These are phyloP conservation scores for Scleroderma bovista DNA, from an alignment of 768 basidiomycete species.

Conservation along the genomic window DNA sequence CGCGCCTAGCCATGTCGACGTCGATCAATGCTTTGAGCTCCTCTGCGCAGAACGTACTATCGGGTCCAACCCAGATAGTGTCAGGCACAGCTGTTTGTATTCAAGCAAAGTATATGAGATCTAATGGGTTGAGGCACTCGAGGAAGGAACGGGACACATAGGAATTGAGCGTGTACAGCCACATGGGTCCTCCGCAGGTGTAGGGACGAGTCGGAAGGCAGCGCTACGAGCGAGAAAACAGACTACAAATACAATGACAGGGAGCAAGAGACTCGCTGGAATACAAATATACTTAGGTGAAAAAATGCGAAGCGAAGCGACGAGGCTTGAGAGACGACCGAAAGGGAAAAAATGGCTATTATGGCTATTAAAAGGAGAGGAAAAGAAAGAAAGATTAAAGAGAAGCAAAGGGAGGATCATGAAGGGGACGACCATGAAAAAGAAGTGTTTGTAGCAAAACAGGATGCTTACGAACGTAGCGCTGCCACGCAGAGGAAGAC, in stretches of 20 bases:
- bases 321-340: background rate
- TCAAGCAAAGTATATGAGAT: no score
- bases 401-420: background rate
- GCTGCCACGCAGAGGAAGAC: conserved; percentile 31
- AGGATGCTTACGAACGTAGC: conserved; percentile 38
- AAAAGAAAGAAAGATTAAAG: background rate
- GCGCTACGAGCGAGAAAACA: no score
- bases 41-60: conserved; percentile 42
- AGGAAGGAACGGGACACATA: no score
- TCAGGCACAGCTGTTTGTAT: no score
- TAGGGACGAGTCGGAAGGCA: no score
- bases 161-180: no score
- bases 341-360: background rate
- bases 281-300: no score
- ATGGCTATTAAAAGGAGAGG: background rate
- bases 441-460: conserved; percentile 24
- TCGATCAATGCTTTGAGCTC: conserved; percentile 44
- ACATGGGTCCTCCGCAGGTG: no score
- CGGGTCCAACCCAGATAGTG: conserved; percentile 29
- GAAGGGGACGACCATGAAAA: conserved; percentile 1
- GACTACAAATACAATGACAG: no score
- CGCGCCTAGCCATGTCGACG: conserved; percentile 48
- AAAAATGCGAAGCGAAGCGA: no score
- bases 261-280: no score
- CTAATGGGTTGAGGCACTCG: no score